Percentiles rank a stretch among this genome's conserved stretches.
Evolutionary conservation across 106 monocot species (phyloP).

Genomic region (Hemerocallis citrina): DNA sequence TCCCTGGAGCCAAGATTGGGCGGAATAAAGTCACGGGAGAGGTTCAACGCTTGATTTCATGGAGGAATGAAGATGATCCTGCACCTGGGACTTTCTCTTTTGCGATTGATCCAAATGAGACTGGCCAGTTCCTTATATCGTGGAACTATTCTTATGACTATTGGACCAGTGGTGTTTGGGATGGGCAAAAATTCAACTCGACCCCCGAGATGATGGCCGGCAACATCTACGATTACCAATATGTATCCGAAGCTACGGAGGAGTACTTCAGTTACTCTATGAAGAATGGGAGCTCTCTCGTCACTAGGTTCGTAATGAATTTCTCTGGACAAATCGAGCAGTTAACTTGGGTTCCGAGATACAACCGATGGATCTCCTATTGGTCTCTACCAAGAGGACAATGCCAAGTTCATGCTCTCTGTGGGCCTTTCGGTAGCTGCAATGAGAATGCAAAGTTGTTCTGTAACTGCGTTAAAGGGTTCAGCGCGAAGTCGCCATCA

Average conservation of each 20-base stretch:
- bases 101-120: conserved; percentile 10
- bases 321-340: conserved; percentile 29
- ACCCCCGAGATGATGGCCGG: conserved; percentile 13
- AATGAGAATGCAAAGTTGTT: conserved; percentile 8
- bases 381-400: conserved; percentile 31
- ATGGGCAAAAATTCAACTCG: conserved; percentile 14
- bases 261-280: conserved; percentile 42
- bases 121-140: conserved; percentile 7
- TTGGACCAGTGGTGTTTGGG: conserved; percentile 21
- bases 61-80: conserved; percentile 22
- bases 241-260: conserved; percentile 6
- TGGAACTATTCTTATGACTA: conserved; percentile 15
- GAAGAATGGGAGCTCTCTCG: background rate
- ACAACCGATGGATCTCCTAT: conserved; percentile 21
- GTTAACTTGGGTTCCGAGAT: conserved; percentile 12
- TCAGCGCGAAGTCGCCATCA: conserved; percentile 12
- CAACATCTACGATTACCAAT: background rate
- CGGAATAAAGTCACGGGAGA: conserved; percentile 15
- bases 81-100: conserved; percentile 11
- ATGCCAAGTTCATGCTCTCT: conserved; percentile 24
- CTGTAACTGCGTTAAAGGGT: conserved; percentile 33
- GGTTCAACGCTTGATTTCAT: conserved; percentile 4
- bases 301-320: conserved; percentile 16
- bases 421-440: conserved; percentile 34
- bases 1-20: conserved; percentile 25